Evolutionary conservation across 306 rosid species (phyloP).

Genomic region (Alnus glutinosa): DNA sequence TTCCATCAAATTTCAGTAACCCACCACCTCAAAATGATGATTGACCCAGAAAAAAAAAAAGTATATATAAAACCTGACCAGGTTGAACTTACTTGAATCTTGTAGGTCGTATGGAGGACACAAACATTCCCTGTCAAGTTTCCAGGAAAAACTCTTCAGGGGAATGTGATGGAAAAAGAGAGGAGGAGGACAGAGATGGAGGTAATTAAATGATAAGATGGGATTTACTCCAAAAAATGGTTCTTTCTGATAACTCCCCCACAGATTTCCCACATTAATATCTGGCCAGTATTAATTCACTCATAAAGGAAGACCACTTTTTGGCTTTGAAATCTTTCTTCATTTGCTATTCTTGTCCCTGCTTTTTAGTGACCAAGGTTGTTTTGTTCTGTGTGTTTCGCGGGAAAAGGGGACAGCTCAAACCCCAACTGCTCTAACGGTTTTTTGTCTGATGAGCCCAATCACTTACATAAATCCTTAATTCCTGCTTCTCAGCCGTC

Average conservation of each 20-base stretch:
- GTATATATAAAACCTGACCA: conserved; percentile 20
- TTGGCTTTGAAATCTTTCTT: conserved; percentile 22
- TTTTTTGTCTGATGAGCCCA: background rate
- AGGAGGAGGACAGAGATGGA: background rate
- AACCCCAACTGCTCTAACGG: conserved; percentile 7
- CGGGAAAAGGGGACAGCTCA: conserved; percentile 8
- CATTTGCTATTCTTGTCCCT: conserved; percentile 44
- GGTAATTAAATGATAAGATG: conserved; percentile 11
- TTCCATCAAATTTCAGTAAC: background rate
- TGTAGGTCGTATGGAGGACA: conserved; percentile 12
- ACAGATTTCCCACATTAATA: conserved; percentile 38
- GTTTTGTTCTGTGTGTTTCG: conserved; percentile 9
- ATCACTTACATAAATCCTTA: too few relatives aligned
- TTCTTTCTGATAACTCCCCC: conserved; percentile 32
- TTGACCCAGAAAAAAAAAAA: background rate
- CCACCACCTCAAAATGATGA: too few relatives aligned
- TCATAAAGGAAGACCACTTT: conserved; percentile 15
- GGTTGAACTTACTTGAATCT: conserved; percentile 20
- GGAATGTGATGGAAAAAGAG: conserved; percentile 40
- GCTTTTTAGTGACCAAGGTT: background rate
- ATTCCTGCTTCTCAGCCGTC: too few relatives aligned
- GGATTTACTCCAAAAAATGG: conserved; percentile 25
- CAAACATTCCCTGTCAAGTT: conserved; percentile 51
- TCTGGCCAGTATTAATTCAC: conserved; percentile 25
- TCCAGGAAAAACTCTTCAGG: conserved; percentile 36